Conservation (phyloP, 768 basidiomycete genomes). For the Pholiota conissans region DNA sequence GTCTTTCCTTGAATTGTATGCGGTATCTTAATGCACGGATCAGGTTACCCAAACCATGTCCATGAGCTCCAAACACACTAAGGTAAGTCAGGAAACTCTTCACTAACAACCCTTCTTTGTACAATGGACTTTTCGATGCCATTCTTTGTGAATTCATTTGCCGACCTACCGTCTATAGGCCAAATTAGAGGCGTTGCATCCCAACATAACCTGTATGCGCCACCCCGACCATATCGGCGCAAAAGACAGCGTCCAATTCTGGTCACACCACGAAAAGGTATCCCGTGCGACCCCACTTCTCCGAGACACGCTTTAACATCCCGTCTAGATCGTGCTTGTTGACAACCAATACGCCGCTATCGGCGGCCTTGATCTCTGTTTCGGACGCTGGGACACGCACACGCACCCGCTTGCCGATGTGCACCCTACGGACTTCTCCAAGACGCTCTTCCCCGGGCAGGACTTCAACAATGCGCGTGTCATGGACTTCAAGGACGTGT, state of each 20-base stretch:
- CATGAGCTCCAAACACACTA: constrained; percentile 86
- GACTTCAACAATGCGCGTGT: constrained; percentile 92
- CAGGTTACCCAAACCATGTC: constrained; percentile 90
- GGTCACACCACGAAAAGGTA: constrained; percentile 91
- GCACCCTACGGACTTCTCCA: constrained; percentile 82
- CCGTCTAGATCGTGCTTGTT: constrained; percentile 65
- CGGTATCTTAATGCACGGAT: background rate
- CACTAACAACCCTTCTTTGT: background rate
- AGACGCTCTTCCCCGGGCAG: constrained; percentile 89
- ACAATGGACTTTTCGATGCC: no score
- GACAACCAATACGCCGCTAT: constrained; percentile 86
- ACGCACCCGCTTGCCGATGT: constrained; percentile 89
- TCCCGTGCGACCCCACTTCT: background rate
- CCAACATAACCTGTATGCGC: constrained; percentile 86
- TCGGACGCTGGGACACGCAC: constrained; percentile 96
- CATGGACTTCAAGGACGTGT: constrained; percentile 83
- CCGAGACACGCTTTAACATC: background rate
- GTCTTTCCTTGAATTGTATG: background rate
- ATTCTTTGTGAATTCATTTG: no score
- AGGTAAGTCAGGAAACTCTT: constrained; percentile 33
- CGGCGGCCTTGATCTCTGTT: constrained; percentile 95
- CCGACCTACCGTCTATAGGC: no score
- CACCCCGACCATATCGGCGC: constrained; percentile 90
- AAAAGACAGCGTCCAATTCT: constrained; percentile 81
- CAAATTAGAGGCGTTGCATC: constrained; percentile 78